These are phyloP conservation scores for Tetratostichococcus sp. DNA, from an alignment of 139 green algal species.

Conservation along the genomic window DNA sequence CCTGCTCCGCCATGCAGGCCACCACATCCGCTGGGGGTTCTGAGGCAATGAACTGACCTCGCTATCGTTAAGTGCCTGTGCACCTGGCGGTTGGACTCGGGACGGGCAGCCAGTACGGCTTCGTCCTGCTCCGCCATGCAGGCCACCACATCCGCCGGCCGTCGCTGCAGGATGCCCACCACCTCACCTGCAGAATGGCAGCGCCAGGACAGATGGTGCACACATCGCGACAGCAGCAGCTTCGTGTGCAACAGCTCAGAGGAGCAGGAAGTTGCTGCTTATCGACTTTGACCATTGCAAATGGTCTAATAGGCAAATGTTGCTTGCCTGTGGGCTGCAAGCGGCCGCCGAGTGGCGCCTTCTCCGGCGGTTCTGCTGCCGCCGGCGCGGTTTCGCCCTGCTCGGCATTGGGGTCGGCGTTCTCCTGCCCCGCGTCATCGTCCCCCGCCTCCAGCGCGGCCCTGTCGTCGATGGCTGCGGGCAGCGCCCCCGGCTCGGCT, in stretches of 20 bases:
- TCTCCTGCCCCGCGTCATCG: not conserved
- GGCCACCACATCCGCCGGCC: conserved; percentile 26
- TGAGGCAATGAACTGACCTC: no score
- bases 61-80: no score
- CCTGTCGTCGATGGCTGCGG: not conserved
- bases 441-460: no score
- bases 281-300: no score
- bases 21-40: conserved; percentile 39
- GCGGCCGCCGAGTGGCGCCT: no score
- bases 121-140: conserved; percentile 33
- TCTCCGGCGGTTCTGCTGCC: not conserved
- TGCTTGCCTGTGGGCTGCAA: not conserved
- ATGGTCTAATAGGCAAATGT: not conserved
- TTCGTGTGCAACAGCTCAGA: no score
- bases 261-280: no score
- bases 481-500: not conserved
- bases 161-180: conserved; percentile 23
- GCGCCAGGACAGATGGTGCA: no score
- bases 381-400: not conserved
- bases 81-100: not conserved
- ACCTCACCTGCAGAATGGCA: conserved; percentile 10
- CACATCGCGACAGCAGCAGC: no score
- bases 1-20: conserved; percentile 26
- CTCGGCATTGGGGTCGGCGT: not conserved
- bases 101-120: conserved; percentile 5